Base-by-base conservation (phyloP, 257 asterid genomes). In the Solanum pennellii region DNA sequence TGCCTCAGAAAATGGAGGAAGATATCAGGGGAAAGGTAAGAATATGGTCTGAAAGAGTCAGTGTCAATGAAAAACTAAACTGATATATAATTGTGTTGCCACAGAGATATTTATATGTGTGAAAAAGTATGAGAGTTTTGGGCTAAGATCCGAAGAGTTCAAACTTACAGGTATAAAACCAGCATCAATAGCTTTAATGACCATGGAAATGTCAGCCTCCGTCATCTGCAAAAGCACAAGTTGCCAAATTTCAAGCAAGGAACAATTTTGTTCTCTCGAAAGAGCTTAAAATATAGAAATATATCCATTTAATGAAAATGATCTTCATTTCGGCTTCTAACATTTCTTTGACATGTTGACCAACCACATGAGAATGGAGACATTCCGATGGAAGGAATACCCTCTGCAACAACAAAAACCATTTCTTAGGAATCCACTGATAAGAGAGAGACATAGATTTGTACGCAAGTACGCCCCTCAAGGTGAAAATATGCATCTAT, bases 341-440 rank as follows among this genome's bases (percentile, higher is more conserved):
- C 99, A 93, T 94, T 94, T 95, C 96, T 94, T 89, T 91, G 89
- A 89, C 90, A 87, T 79, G 98, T 97, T 87, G 97, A 90, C 98
- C 99, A 97, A 91, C 98, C 98, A 90, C 98, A 94, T 87, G 98
- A 93, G 92, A 95, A 94, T 82, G 99, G 99, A 87, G 99, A 97
- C 96, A 97, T 91, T 83, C 99, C 99, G 45, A 93, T 85, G 56
- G 98, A 93, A 90, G 98, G 99, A 89, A 97, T 95, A 92, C 98
- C 97, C 95, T 95, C 99, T 97, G 98, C 74, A 92, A 84, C 76
- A 89, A 88, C 89, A 86, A 59, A 83, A 49, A 25, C 79, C 71
- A 87, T 21, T 82, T 33, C 7, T 45, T 79, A 90, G 39, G 45
- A 41, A 41, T 41, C 45, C 45, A 9, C 45, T 41, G 45, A 41